Percentiles rank a stretch among this genome's conserved stretches.
Conservation (phyloP, 2,329 filamentous ascomycete species). For the Colletotrichum scovillei region DNA sequence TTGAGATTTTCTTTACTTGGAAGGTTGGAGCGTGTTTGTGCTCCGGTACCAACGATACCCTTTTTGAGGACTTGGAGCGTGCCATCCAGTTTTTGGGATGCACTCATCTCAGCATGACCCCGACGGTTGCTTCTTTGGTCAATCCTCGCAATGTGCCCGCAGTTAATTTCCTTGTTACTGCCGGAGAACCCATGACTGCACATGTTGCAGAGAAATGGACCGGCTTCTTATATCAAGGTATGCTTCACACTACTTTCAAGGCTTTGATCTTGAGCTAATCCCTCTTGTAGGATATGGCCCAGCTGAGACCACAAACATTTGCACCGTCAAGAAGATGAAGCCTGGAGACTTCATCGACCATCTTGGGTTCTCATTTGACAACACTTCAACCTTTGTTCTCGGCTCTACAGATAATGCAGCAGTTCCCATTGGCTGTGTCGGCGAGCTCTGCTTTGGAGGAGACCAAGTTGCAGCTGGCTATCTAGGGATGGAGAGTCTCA, state of each 20-base stretch:
- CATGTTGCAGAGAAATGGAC: slow-evolving; percentile 78
- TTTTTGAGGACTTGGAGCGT: slow-evolving; percentile 78
- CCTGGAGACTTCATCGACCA: slow-evolving; percentile 73
- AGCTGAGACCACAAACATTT: slow-evolving; percentile 90
- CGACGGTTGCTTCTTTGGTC: slow-evolving; percentile 84
- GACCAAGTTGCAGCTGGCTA: slow-evolving; percentile 84
- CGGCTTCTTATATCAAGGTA: slow-evolving; percentile 76
- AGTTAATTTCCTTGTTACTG: slow-evolving; percentile 82
- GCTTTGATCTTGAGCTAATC: not conserved
- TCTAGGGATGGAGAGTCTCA: slow-evolving; percentile 72
- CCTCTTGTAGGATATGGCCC: slow-evolving; percentile 73
- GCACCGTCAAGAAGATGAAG: slow-evolving; percentile 76
- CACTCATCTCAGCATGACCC: slow-evolving; percentile 87
- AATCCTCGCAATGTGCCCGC: slow-evolving; percentile 74
- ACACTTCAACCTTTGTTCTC: slow-evolving; percentile 80
- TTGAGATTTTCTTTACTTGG: slow-evolving; percentile 92
- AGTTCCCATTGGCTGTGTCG: slow-evolving; percentile 77
- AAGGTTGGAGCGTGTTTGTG: slow-evolving; percentile 82
- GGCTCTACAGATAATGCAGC: slow-evolving; percentile 56
- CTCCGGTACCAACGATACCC: slow-evolving; percentile 76
- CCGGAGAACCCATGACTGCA: slow-evolving; percentile 82
- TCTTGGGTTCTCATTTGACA: slow-evolving; percentile 79
- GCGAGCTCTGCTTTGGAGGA: slow-evolving; percentile 89
- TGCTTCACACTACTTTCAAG: not conserved
- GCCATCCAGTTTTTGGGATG: slow-evolving; percentile 72